Evolutionary conservation across 2,329 filamentous ascomycete species (phyloP), one percentile per base, ranked within the genome.

Genomic region (Hypoxylon sp.): DNA sequence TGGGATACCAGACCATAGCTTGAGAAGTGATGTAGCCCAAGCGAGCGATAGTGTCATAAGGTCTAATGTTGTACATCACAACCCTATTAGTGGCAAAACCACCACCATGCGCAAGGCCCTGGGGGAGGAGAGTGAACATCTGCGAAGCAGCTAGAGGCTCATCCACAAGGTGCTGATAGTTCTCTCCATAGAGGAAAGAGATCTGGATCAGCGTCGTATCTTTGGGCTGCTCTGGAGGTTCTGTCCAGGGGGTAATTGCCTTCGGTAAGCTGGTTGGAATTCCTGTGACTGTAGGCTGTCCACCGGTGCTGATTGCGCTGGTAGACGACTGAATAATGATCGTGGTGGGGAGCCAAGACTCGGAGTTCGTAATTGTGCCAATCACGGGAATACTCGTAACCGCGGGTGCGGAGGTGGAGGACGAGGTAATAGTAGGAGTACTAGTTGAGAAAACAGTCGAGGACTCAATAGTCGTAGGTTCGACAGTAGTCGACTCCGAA

Each of bases 11-110:
- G 65, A 91, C 89, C 72, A 93, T 84, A 15, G 91, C 92, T 67
- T 93, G 80, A 1, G 94, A 97, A 0, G 93, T 97, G 71, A 97
- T 90, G 81, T 92, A 98, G 46, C 91, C 91, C 59, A 92, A 85
- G 61, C 85, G 85, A 35, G 81, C 77, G 47, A 86, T 87, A 0
- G 93, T 96, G 78, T 97, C 91, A 73, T 92, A 90, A 1, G 94
- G 93, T 73, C 91, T 85, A 55, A 98, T 87, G 70, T 88, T 89
- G 69, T 88, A 86, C 83, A 97, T 91, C 47, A 85, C 80, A 54
- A 94, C 83, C 60, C 91, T 83, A 17, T 84, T 75, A 11, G 80
- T 69, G 2, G 80, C 75, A 50, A 97, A 82, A 50, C 88, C 90
- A 53, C 79, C 80, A 47, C 88, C 91, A 70, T 91, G 87, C 1